Evolutionary conservation across 169 alveolate genomes (phyloP).

Genomic region (Plasmodium knowlesi): DNA sequence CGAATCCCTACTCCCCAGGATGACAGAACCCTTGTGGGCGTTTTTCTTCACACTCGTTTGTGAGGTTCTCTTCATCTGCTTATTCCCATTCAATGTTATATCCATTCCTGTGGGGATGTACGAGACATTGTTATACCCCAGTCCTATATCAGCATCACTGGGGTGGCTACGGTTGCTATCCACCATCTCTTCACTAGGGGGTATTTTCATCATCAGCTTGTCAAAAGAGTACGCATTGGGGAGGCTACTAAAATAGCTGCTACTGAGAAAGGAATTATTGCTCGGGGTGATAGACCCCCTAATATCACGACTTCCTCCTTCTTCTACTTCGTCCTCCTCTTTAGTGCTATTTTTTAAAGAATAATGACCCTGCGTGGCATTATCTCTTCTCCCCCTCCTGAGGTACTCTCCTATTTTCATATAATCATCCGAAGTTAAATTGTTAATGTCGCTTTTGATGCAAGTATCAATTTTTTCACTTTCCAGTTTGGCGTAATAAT

Average conservation of each 20-base stretch:
- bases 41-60: not conserved
- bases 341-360: not conserved
- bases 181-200: not conserved
- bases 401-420: conserved; percentile 9
- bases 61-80: not conserved
- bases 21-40: not conserved
- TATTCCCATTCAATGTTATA: not conserved
- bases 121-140: not conserved
- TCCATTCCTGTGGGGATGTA: not conserved
- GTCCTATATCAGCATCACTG: not conserved
- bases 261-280: not conserved
- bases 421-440: conserved; percentile 18
- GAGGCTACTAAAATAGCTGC: not conserved
- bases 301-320: not conserved
- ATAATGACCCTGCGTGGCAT: not conserved
- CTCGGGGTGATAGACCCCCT: not conserved
- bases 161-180: not conserved
- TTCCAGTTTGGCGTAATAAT: conserved; percentile 16
- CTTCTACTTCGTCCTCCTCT: not conserved
- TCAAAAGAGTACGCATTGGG: conserved; percentile 1
- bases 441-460: not conserved
- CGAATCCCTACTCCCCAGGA: not conserved
- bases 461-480: conserved; percentile 13
- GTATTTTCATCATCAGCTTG: conserved; percentile 10
- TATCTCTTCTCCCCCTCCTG: not conserved